These are phyloP conservation scores for Apiotrichum veenhuisii DNA, from an alignment of 1,284 basidiomycete genomes.

Conservation along the genomic window DNA sequence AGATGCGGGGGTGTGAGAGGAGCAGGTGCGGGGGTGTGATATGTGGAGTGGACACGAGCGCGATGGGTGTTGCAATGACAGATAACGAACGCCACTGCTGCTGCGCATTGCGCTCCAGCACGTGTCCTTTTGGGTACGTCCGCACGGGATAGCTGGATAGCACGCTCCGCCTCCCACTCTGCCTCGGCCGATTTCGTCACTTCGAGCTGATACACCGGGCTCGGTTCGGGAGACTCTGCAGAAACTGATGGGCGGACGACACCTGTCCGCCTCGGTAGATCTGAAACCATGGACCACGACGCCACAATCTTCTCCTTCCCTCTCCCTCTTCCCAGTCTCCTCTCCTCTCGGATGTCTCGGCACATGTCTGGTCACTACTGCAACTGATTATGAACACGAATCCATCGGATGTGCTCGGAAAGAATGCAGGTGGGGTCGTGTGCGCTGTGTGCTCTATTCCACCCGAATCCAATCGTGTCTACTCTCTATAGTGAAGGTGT, in stretches of 20 bases:
- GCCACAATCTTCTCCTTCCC: neutral
- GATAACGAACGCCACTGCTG: no score
- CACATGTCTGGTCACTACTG: neutral
- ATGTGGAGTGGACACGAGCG: no score
- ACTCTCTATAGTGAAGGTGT: constrained; percentile 1
- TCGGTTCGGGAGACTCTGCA: neutral
- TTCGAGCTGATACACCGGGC: no score
- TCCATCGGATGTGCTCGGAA: constrained; percentile 2
- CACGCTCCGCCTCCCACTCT: no score
- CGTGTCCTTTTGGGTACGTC: no score
- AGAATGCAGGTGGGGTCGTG: neutral
- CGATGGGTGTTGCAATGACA: no score
- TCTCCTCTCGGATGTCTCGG: neutral
- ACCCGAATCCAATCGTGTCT: neutral
- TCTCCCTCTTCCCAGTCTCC: neutral
- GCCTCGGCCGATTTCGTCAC: no score
- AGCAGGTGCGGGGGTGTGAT: no score
- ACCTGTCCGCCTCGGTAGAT: no score
- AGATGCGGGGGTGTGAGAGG: no score
- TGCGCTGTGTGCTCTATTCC: neutral
- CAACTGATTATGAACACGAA: constrained; percentile 1
- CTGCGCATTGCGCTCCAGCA: no score
- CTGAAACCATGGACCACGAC: neutral
- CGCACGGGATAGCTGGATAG: no score
- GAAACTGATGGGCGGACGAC: neutral